Evolutionary conservation across 2,329 filamentous ascomycete genomes (phyloP), one percentile per base, ranked within the genome.

Genomic region (Dactylellina cionopaga): DNA sequence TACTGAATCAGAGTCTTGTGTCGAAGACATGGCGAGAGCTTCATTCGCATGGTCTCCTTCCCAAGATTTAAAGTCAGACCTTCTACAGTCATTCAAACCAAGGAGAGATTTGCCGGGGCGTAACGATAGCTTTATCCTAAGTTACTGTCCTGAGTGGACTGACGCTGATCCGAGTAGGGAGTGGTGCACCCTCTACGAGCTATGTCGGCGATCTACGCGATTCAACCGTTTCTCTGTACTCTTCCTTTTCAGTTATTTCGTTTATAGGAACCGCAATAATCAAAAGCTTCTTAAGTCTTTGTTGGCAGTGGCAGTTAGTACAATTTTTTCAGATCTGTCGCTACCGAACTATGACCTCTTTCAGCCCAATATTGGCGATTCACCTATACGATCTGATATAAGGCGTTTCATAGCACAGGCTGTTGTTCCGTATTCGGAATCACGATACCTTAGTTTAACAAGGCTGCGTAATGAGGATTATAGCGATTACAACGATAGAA

Each of bases 161-260:
- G 19, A 19, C 0, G 33, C 6, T 5, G 22, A 58, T 24, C 51
- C 51, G 11, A 19, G 44, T 7, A 13, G 4, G 5, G 19, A 39
- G 0, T 71, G 43, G 58, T 64, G 43, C 27, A 41, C 29, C 7
- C 27, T 71, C 2, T 64, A 71, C 15, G 49, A 47, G n/a, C 39
- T 49, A 24, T 71, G 58, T 29, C 51, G 29, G 5, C 15, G 7
- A 17, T 43, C 49, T 5, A 46, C 43, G 7, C 22, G 15, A 39
- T 13, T 27, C 1, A 25, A 52, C 9, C 43, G 51, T 1, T 71
- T 64, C n/a, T 1, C 15, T 6, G 3, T 71, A 6, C 15, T 59
- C 1, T 64, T 71, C 15, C 41, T n/a, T 2, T 71, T 71, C 19
- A 3, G 24, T 4, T 15, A 29, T 1, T 52, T 49, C n/a, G 6